Percentiles rank a stretch among this genome's conserved stretches.
Conservation (phyloP, 805 yeast species). For the Candida michaelii region DNA sequence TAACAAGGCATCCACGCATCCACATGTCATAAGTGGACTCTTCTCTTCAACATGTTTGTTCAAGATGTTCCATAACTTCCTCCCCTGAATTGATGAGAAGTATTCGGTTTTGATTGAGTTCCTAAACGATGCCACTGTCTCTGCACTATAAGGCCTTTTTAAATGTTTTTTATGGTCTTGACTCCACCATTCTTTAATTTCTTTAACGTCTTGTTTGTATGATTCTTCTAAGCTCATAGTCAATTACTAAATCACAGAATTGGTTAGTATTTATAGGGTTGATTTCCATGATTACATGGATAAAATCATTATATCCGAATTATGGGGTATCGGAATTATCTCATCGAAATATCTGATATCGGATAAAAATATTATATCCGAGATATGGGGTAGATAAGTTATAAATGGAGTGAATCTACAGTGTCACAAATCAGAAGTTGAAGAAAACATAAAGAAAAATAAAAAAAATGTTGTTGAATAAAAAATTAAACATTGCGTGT, state of each 20-base stretch:
- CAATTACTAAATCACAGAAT: neutral
- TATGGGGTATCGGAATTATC: conserved; percentile 1
- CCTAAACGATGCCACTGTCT: conserved; percentile 51
- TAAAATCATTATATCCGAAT: conserved; percentile 1
- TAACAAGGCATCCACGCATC: conserved; percentile 63
- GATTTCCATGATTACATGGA: neutral
- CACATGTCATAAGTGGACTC: conserved; percentile 56
- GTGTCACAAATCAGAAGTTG: neutral
- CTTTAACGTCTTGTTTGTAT: conserved; percentile 18
- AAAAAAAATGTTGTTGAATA: conserved; percentile 8
- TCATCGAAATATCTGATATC: no score
- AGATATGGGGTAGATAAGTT: neutral
- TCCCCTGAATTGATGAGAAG: conserved; percentile 54
- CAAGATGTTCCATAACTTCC: conserved; percentile 48
- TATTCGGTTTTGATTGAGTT: conserved; percentile 45
- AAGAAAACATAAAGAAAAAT: neutral
- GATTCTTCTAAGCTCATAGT: conserved; percentile 4
- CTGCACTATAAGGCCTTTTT: conserved; percentile 52
- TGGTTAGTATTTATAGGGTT: neutral
- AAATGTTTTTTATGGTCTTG: conserved; percentile 13
- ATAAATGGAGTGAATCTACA: no score
- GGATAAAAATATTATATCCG: neutral
- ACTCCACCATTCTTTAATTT: conserved; percentile 14
- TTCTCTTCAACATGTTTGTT: conserved; percentile 38
- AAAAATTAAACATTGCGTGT: conserved; percentile 10